Base-by-base conservation (phyloP, 345 rosid species). In the Dovyalis caffra region DNA sequence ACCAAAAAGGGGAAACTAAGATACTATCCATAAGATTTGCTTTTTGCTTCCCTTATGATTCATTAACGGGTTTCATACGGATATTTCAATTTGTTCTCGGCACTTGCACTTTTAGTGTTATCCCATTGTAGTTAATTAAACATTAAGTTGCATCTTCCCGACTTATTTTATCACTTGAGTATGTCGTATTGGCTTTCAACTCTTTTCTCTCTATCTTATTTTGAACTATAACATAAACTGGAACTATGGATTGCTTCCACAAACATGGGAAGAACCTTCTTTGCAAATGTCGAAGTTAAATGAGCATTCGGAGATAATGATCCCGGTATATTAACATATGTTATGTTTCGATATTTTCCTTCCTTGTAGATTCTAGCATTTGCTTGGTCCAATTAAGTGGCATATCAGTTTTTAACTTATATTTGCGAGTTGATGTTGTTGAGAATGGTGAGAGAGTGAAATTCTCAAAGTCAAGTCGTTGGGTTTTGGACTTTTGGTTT, bases 241-340 rank as follows among this genome's bases (percentile, higher is more conserved):
- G 99, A 95, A 95, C 82, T 93, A 95, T 81, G 99, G 99, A 64
- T 77, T 95, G 86, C 97, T 93, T 85, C 98, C 97, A 53, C 97
- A 95, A 79, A 95, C 99, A 82, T 95, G 99, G 98, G 99, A 95
- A 84, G 99, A 95, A 80, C 99, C 99, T 64, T 78, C 97, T 66
- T 83, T 2, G 89, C 96, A 23, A 91, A 95, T 74, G 28, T 82
- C 78, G 97, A 95, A 72, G 95, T 95, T 78, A 97, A 91, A 76
- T 94, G 95, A 29, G 93, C 96, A 32, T 86, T 91, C 47, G 98
- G 99, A 4, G 99, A 95, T 81, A 95, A 93, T 71, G 99, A 95
- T 83, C 97, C 97, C 51, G 96, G 97, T 89, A n/a, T n/a, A n/a
- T n/a, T n/a, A n/a, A n/a, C n/a, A 78, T 74, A 43, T 61, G 8